Evolutionary conservation across 1,284 basidiomycete genomes (phyloP).

Genomic region (Ceratobasidium sp.): DNA sequence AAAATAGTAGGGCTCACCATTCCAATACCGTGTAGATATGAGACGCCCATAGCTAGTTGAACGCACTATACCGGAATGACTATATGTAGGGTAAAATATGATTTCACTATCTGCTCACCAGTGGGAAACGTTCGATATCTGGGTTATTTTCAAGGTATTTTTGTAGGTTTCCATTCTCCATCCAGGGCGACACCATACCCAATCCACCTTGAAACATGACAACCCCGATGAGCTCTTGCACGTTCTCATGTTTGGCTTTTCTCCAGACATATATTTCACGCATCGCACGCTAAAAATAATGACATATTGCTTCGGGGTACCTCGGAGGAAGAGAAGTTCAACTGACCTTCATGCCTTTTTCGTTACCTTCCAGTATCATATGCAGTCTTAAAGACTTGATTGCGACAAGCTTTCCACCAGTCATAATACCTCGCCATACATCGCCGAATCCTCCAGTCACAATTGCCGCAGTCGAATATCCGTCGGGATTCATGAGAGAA

Average conservation of each 20-base stretch:
- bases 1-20: neutral
- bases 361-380: neutral
- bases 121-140: neutral
- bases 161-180: constrained; percentile 19
- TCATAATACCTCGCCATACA: neutral
- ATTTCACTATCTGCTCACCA: neutral
- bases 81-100: neutral
- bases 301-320: too few species aligned
- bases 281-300: constrained; percentile 15
- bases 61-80: neutral
- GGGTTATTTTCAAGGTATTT: constrained; percentile 21
- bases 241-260: constrained; percentile 19
- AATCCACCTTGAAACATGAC: constrained; percentile 18
- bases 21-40: constrained; percentile 21
- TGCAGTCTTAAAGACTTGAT: constrained; percentile 14
- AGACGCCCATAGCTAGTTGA: constrained; percentile 10
- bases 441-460: constrained; percentile 16
- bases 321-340: neutral
- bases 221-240: constrained; percentile 12
- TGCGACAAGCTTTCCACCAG: constrained; percentile 9
- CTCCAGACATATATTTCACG: constrained; percentile 23
- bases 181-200: constrained; percentile 30
- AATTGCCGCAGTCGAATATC: neutral
- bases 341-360: constrained; percentile 17
- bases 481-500: neutral